Evolutionary conservation across 2,329 filamentous ascomycete genomes (phyloP).

Genomic region (Pezicula carpinea): DNA sequence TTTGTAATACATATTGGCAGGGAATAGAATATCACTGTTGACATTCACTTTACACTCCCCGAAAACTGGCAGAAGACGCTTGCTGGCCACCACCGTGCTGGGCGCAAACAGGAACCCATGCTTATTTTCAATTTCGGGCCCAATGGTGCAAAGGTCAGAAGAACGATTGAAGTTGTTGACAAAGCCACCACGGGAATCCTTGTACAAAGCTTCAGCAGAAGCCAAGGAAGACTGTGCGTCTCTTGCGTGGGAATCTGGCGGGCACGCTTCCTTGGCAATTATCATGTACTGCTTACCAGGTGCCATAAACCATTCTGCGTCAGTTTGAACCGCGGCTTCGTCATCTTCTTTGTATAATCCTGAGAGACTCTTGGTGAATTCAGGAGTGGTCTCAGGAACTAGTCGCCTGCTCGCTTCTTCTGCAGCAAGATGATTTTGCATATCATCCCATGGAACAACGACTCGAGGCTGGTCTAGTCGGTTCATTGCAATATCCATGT

Average conservation of each 20-base stretch:
- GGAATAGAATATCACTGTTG: conserved; percentile 62
- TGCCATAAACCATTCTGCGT: conserved; percentile 24
- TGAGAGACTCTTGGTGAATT: conserved; percentile 37
- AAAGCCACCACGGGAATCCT: conserved; percentile 44
- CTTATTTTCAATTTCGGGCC: conserved; percentile 41
- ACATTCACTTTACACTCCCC: conserved; percentile 57
- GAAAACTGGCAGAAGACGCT: conserved; percentile 55
- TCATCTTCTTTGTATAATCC: conserved; percentile 19
- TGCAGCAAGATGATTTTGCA: conserved; percentile 44
- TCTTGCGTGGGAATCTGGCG: conserved; percentile 47
- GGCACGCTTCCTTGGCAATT: conserved; percentile 50
- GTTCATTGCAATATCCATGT: conserved; percentile 65
- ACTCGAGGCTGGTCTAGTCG: conserved; percentile 59
- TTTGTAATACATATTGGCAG: conserved; percentile 60
- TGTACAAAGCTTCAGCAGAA: conserved; percentile 32
- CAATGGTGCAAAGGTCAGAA: conserved; percentile 51
- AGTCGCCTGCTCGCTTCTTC: conserved; percentile 42
- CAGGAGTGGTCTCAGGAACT: conserved; percentile 36
- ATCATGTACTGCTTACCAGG: conserved; percentile 53
- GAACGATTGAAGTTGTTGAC: conserved; percentile 54
- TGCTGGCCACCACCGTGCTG: conserved; percentile 45
- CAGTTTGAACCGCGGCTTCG: conserved; percentile 9
- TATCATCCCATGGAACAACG: conserved; percentile 53
- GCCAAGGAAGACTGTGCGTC: conserved; percentile 27
- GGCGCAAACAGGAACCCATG: conserved; percentile 56